Evolutionary conservation across 768 basidiomycete species (phyloP).

Genomic region (Auricularia cornea): DNA sequence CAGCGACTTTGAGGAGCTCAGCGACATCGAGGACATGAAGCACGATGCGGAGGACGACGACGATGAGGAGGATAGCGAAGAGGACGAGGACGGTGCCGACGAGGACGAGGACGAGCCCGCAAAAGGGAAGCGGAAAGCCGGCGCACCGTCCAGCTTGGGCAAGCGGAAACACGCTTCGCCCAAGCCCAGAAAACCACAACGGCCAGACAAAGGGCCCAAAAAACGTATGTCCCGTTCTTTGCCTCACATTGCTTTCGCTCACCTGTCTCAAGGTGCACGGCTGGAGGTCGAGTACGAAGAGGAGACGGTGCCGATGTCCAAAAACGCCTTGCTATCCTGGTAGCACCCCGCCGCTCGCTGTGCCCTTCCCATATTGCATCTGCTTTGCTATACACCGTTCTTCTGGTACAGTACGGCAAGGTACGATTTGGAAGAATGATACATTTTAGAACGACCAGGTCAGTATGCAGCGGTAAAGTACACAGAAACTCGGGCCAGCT

Average conservation of each 20-base stretch:
- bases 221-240: conserved; percentile 34
- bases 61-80: conserved; percentile 33
- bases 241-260: conserved; percentile 3
- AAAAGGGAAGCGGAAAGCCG: conserved; percentile 1
- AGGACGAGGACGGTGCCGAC: conserved; percentile 33
- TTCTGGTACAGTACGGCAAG: no score
- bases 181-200: conserved; percentile 35
- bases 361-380: neutral
- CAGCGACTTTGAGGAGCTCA: conserved; percentile 47
- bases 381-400: no score
- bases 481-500: no score
- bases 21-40: conserved; percentile 33
- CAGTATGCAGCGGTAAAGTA: no score
- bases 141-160: conserved; percentile 42
- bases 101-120: conserved; percentile 27
- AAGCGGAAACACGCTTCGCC: conserved; percentile 56
- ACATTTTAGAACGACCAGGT: no score
- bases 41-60: conserved; percentile 32
- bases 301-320: conserved; percentile 53
- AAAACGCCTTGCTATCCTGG: conserved; percentile 19
- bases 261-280: conserved; percentile 54
- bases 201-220: conserved; percentile 52
- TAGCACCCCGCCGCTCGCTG: neutral
- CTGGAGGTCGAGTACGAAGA: conserved; percentile 97
- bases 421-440: no score